phyloP scores from a whole-genome alignment of 2,329 filamentous ascomycete genomes.

The Talaromyces sp. region DNA sequence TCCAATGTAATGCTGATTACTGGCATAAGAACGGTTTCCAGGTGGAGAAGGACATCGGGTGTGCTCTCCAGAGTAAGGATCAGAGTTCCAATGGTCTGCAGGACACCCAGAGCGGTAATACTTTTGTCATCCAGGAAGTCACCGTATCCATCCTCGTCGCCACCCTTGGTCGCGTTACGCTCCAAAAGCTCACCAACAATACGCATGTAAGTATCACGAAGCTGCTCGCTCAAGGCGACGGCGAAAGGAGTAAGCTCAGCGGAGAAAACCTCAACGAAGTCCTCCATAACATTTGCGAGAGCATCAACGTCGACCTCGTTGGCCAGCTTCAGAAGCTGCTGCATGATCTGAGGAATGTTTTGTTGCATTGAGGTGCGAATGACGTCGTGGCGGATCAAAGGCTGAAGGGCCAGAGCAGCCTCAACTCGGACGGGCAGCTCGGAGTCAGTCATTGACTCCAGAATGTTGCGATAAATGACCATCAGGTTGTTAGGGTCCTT shows the following conservation, averaged over 20 bases:
- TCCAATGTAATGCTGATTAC: constrained; percentile 94
- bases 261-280: constrained; percentile 99
- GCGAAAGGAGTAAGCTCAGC: constrained; percentile 95
- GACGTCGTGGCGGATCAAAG: constrained; percentile 90
- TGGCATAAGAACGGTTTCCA: constrained; percentile 95
- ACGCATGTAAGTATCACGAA: constrained; percentile 92
- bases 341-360: constrained; percentile 99
- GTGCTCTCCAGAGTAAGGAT: constrained; percentile 97
- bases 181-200: constrained; percentile 91
- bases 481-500: constrained; percentile 94
- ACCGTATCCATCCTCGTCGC: constrained; percentile 76
- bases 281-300: constrained; percentile 97
- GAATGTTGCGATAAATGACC: constrained; percentile 92
- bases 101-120: constrained; percentile 91
- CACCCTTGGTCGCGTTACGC: constrained; percentile 73
- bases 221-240: constrained; percentile 90
- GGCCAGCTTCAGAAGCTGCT: constrained; percentile 92
- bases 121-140: constrained; percentile 98
- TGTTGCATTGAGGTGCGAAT: constrained; percentile 95
- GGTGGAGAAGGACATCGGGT: constrained; percentile 88
- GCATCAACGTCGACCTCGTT: constrained; percentile 98
- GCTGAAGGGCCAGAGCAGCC: constrained; percentile 89
- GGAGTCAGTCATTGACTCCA: constrained; percentile 95
- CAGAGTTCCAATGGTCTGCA: constrained; percentile 96
- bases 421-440: constrained; percentile 92